Base-by-base conservation (phyloP, 1,139 yeast species). In the Wickerhamomyces sp. region DNA sequence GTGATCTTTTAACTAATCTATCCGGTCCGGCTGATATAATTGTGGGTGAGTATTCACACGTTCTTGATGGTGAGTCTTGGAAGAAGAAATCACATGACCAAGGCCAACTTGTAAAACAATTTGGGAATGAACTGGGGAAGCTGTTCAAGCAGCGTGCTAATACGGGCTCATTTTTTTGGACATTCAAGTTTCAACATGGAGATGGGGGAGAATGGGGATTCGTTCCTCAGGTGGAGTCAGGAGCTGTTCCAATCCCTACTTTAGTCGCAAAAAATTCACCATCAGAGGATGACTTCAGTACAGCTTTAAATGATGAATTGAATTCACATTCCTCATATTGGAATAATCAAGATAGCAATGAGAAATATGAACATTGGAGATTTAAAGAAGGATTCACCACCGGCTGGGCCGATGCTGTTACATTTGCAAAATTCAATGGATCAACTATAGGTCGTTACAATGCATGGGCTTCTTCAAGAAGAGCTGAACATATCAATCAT, bases 181-280 rank as follows among this genome's bases (percentile, higher is more conserved):
- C 96, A 1, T 86, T 69, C 63, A 89, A 88, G 65, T 91, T 91
- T 61, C 79, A 84, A 61, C 75, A 81, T 46, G 97, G 97, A 2
- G 84, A 84, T 58, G 97, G 97, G 36, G 98, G 97, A 10, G 96
- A 89, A 67, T 91, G 98, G 98, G 97, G 93, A 46, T 83, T 88
- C 64, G 74, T 76, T 39, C 88, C 90, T 40, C 87, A 87, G 93
- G 68, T 77, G 29, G 79, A 84, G 30, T 69, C 69, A 46, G 91
- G 91, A 0, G 80, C 83, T 10, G 67, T 89, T 27, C 75, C 76
- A 9, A 42, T 59, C 7, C 55, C 71, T 45, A 47, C 41, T 39
- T 49, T 41, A 7, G 40, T 27, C 23, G 52, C 53, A 26, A 56
- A 56, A 10, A 45, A 50, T 15, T 39, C 59, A 11, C 79, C 81